Evolutionary conservation across 2,329 filamentous ascomycete species (phyloP).

Genomic region (Dothiorella sarmentorum): DNA sequence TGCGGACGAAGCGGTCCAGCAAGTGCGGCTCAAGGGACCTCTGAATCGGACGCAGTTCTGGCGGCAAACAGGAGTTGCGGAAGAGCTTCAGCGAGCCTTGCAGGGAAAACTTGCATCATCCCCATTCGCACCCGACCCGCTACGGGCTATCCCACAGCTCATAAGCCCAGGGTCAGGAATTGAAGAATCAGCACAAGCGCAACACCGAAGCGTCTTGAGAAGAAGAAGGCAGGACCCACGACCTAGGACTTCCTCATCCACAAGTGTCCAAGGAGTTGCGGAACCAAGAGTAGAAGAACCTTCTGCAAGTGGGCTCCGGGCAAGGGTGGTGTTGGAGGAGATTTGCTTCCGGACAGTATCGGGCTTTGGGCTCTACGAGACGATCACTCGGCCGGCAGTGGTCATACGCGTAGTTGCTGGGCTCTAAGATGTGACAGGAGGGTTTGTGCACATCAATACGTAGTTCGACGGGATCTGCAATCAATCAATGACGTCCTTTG

Average conservation of each 20-base stretch:
- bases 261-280: constrained; percentile 26
- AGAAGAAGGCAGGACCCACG: constrained; percentile 23
- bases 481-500: background rate
- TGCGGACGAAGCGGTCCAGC: constrained; percentile 37
- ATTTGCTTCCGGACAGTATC: constrained; percentile 33
- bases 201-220: constrained; percentile 25
- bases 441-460: background rate
- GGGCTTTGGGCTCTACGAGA: constrained; percentile 37
- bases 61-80: constrained; percentile 39
- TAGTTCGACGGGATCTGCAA: background rate
- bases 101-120: constrained; percentile 27
- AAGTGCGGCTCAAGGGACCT: constrained; percentile 39
- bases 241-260: constrained; percentile 14
- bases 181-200: constrained; percentile 16
- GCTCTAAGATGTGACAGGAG: background rate
- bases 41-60: constrained; percentile 45
- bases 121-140: background rate
- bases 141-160: constrained; percentile 15
- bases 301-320: constrained; percentile 16
- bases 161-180: background rate
- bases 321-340: constrained; percentile 31
- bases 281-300: constrained; percentile 23
- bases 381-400: constrained; percentile 22
- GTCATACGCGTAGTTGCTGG: constrained; percentile 1
- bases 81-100: constrained; percentile 38